These are phyloP conservation scores for Candida awuae DNA, from an alignment of 805 yeast species.

Conservation along the genomic window DNA sequence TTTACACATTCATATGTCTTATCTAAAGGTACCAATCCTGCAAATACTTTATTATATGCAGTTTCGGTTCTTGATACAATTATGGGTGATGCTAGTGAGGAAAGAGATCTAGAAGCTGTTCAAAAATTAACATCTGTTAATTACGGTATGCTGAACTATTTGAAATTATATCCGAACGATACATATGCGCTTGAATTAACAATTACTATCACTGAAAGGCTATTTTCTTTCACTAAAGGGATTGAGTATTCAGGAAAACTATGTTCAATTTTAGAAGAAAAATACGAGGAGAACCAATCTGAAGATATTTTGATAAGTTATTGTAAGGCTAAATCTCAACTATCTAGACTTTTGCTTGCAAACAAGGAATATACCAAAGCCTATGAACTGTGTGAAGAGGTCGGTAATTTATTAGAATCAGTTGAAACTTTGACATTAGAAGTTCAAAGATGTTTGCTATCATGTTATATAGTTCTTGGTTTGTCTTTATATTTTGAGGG, in stretches of 20 bases:
- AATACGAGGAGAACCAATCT: constrained; percentile 12
- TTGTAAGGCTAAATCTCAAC: constrained; percentile 56
- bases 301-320: constrained; percentile 36
- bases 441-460: constrained; percentile 33
- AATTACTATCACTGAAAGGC: constrained; percentile 56
- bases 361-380: constrained; percentile 47
- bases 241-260: constrained; percentile 38
- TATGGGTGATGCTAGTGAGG: constrained; percentile 33
- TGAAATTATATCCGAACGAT: constrained; percentile 56
- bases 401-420: constrained; percentile 42
- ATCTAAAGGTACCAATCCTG: constrained; percentile 63
- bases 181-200: constrained; percentile 48
- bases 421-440: constrained; percentile 29
- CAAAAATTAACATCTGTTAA: constrained; percentile 64
- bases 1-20: constrained; percentile 74
- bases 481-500: constrained; percentile 56
- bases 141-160: constrained; percentile 55
- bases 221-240: constrained; percentile 54
- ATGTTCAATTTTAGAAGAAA: constrained; percentile 32
- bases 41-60: constrained; percentile 69
- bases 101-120: constrained; percentile 47
- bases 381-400: constrained; percentile 49
- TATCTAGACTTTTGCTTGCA: constrained; percentile 68
- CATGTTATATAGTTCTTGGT: constrained; percentile 67
- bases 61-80: constrained; percentile 43